Evolutionary conservation across 768 basidiomycete genomes (phyloP).

Genomic region (Plicaturopsis crispa): DNA sequence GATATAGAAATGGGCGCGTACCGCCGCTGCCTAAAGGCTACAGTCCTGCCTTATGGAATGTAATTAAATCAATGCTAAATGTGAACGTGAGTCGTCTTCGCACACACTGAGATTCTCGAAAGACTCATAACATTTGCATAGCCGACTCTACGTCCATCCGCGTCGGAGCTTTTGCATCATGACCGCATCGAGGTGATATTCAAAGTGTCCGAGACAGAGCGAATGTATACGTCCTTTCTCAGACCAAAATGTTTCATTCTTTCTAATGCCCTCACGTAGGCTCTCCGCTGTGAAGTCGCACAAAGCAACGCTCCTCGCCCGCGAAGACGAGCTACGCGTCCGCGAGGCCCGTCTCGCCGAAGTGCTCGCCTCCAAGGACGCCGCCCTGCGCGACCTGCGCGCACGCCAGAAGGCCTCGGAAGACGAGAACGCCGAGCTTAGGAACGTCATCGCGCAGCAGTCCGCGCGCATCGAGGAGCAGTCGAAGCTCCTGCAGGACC

Average conservation of each 20-base stretch:
- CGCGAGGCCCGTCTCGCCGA: constrained; percentile 50
- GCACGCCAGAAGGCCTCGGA: constrained; percentile 51
- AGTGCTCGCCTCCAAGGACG: constrained; percentile 46
- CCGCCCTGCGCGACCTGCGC: constrained; percentile 40
- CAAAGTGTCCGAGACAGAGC: constrained; percentile 71
- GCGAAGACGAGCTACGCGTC: constrained; percentile 53
- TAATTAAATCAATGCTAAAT: constrained; percentile 84
- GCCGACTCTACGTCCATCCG: constrained; percentile 85
- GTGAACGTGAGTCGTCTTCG: constrained; percentile 49
- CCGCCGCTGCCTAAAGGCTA: constrained; percentile 84
- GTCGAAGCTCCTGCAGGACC: constrained; percentile 32
- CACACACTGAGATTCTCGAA: background rate
- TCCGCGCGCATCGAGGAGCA: constrained; percentile 16
- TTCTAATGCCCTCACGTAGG: constrained; percentile 26
- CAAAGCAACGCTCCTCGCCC: constrained; percentile 42
- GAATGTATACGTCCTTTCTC: constrained; percentile 46
- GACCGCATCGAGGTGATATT: constrained; percentile 66
- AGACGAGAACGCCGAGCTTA: constrained; percentile 27
- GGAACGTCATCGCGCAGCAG: constrained; percentile 30
- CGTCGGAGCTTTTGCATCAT: constrained; percentile 71
- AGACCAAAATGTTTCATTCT: background rate
- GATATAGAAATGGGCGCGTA: constrained; percentile 72
- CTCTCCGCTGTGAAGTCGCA: constrained; percentile 58
- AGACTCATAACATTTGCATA: constrained; percentile 17
- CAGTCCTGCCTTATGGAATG: constrained; percentile 56